Base-by-base conservation (phyloP, 2,329 filamentous ascomycete species). In the Penicillium sp. region DNA sequence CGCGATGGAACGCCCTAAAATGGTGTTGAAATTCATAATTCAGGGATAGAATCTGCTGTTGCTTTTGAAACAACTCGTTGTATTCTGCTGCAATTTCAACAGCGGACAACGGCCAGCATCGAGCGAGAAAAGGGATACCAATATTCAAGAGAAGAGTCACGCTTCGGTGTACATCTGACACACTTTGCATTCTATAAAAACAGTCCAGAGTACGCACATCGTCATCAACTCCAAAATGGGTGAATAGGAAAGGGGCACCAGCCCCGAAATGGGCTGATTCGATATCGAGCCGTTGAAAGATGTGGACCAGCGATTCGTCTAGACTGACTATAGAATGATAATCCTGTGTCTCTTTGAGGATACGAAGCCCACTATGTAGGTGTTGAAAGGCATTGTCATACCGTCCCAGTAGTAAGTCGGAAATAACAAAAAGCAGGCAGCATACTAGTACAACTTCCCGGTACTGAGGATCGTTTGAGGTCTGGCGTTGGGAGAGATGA, bases 351-450 rank as follows among this genome's bases (percentile, higher is more conserved):
- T 56, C 53, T 43, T 43, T 41, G 29, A 56, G 22, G 48, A 56
- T 52, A 5, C 26, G 39, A 41, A 56, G 43, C 35, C 50, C 57
- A 31, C 47, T 43, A n/a, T 53, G 52, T 2, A 62, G 26, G 26
- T 60, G 60, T 21, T 39, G 14, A 19, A 59, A 44, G 19, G 60
- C 60, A 35, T 41, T 52, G 3, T 56, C 53, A 52, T 60, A 60
- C 11, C 46, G 39, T 21, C 57, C 60, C n/a, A 50, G 46, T 24
- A 61, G 33, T 22, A 63, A 21, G 22, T 63, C 61, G 3, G 45
- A 41, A 41, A 61, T 22, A 7, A 61, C 52, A 44, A 62, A 63
- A 16, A 63, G 55, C 11, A 63, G 49, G 35, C 61, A 63, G 56
- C 61, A 63, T 27, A 56, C 19, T 3, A 63, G 49, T 6, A 61